Conservation (phyloP, 2,329 filamentous ascomycete species). For the Colletotrichum endophyticum region DNA sequence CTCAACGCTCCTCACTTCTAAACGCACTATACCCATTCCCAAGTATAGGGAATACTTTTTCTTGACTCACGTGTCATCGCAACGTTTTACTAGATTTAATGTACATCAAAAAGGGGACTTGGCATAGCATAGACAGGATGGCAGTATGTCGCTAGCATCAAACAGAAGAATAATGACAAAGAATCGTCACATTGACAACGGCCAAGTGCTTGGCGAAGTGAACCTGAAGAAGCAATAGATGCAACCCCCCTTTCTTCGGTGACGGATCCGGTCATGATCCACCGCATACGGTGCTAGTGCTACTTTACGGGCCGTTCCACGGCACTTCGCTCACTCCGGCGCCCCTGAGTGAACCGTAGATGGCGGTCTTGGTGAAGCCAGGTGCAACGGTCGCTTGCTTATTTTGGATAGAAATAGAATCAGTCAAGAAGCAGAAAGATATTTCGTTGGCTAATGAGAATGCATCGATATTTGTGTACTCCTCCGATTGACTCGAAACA, state of each 20-base stretch:
- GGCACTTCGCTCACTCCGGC: background rate
- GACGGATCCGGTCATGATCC: background rate
- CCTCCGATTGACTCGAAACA: background rate
- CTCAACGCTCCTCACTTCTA: slow-evolving; percentile 40
- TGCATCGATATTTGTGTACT: background rate
- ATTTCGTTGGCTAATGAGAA: background rate
- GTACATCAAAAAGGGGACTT: background rate
- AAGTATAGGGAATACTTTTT: background rate
- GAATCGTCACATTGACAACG: background rate
- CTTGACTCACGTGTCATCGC: background rate
- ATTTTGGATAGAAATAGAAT: background rate
- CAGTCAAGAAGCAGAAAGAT: background rate
- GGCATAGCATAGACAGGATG: background rate
- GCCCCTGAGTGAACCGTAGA: background rate
- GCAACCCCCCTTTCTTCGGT: too few species aligned
- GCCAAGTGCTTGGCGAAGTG: background rate
- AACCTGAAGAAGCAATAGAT: background rate
- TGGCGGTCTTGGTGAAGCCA: background rate
- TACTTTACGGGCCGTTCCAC: background rate
- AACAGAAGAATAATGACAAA: background rate
- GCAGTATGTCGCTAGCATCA: background rate
- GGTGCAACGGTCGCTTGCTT: background rate
- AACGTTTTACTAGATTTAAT: slow-evolving; percentile 4
- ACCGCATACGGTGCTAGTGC: background rate
- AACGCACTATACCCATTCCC: background rate